These are phyloP conservation scores for Ophioceras dolichostomum DNA, from an alignment of 2,329 filamentous ascomycete genomes.

Conservation along the genomic window DNA sequence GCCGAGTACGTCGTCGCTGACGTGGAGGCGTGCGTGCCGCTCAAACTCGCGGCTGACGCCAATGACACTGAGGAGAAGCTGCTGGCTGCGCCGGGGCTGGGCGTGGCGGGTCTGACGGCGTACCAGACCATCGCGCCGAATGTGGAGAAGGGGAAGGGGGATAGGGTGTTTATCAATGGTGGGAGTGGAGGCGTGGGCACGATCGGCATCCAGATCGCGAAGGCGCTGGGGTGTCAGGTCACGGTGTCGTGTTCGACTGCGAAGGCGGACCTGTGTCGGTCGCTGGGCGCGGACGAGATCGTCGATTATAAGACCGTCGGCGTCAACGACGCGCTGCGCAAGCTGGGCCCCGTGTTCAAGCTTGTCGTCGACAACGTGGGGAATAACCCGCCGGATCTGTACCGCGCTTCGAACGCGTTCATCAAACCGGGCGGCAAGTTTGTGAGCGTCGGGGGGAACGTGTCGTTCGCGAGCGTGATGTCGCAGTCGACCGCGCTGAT, in stretches of 20 bases:
- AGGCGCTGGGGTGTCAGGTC: conserved; percentile 19
- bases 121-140: conserved; percentile 10
- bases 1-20: conserved; percentile 20
- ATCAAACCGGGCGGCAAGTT: conserved; percentile 7
- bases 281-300: conserved; percentile 48
- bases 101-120: conserved; percentile 12
- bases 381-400: conserved; percentile 14
- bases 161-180: conserved; percentile 36
- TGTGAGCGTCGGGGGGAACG: conserved; percentile 9
- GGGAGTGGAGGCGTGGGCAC: conserved; percentile 23
- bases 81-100: conserved; percentile 16
- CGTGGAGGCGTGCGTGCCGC: conserved; percentile 33
- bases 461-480: neutral
- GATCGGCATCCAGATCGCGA: conserved; percentile 24
- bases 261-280: conserved; percentile 43
- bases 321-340: conserved; percentile 20
- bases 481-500: conserved; percentile 3
- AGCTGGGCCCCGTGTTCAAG: conserved; percentile 32
- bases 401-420: neutral
- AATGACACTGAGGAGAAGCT: conserved; percentile 46
- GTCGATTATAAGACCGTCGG: conserved; percentile 44
- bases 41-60: conserved; percentile 30
- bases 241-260: conserved; percentile 38
- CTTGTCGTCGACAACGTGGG: conserved; percentile 48
- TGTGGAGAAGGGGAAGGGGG: conserved; percentile 3